Conservation (phyloP, 1,284 basidiomycete genomes). For the Schizophyllum commune region DNA sequence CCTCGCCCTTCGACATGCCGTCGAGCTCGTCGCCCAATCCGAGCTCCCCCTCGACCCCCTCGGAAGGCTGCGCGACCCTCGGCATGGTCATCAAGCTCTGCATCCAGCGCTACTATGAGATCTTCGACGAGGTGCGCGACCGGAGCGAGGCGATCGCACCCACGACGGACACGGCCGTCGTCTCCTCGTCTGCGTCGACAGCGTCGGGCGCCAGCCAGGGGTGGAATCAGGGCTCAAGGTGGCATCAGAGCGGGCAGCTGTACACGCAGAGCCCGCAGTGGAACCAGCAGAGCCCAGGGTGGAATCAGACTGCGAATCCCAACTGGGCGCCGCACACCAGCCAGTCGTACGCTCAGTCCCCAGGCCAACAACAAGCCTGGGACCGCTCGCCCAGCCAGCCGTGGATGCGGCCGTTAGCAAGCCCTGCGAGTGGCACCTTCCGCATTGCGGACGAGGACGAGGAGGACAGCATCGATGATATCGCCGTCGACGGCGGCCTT, state of each 20-base stretch:
- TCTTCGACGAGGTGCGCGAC: conserved; percentile 73
- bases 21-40: conserved; percentile 14
- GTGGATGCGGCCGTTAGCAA: conserved; percentile 17
- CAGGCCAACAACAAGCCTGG: no score
- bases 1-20: conserved; percentile 19
- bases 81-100: conserved; percentile 69
- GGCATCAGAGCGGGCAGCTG: no score
- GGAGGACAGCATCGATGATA: conserved; percentile 68
- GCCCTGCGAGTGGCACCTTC: conserved; percentile 14
- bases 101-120: conserved; percentile 76
- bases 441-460: conserved; percentile 20
- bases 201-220: conserved; percentile 8
- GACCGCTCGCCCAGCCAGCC: no score
- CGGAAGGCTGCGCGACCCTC: conserved; percentile 51
- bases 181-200: conserved; percentile 14
- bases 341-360: no score
- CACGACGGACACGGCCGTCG: conserved; percentile 16
- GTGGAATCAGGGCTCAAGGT: conserved; percentile 2
- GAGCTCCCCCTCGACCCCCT: conserved; percentile 14
- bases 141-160: conserved; percentile 46
- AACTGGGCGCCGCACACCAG: no score
- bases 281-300: no score
- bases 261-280: no score
- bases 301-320: no score
- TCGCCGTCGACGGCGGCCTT: conserved; percentile 44